Base-by-base conservation (phyloP, 345 rosid species). In the Mangifera indica region DNA sequence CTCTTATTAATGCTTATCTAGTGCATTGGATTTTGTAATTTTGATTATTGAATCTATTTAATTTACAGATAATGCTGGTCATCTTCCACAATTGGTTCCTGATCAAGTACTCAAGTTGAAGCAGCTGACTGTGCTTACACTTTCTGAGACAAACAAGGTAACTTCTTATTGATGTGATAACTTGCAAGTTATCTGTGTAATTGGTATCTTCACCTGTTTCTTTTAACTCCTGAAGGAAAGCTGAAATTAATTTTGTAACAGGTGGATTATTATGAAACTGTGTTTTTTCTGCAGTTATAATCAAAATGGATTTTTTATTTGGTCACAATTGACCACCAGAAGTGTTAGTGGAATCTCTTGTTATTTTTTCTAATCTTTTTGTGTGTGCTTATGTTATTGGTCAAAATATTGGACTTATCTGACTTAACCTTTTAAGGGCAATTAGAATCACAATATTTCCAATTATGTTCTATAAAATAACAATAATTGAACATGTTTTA, bases 121-220 rank as follows among this genome's bases (percentile, higher is more conserved):
- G 81, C 98, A 93, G 81, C 97, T 95, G 32, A 92, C 99, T 63
- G 90, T 95, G 53, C 99, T 95, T 71, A 88, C 97, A 56, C 89
- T 91, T 49, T 97, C 98, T 17, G 98, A 89, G 83, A 84, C 90
- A 25, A 87, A 85, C 74, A 92, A 95, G 98, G 99, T 95, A 62
- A 37, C 69, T 0, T 8, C 64, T 61, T 7, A 22, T 51, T 51
- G 25, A 15, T 21, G 26, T 53, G 34, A 34, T 11, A 32, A 32
- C 3, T 37, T 67, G 48, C n/a, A 10, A 34, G n/a, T 70, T 25
- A 32, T 8, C 25, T 55, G 20, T 25, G 14, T 22, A 42, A 44
- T 56, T 45, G 54, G 22, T 63, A 6, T 42, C 32, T 15, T 44
- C 67, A 2, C 49, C 49, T 15, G 56, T 53, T 52, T 34, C 15